Conservation (phyloP, 352 stramenopile genomes). For the Phytophthora cactorum region DNA sequence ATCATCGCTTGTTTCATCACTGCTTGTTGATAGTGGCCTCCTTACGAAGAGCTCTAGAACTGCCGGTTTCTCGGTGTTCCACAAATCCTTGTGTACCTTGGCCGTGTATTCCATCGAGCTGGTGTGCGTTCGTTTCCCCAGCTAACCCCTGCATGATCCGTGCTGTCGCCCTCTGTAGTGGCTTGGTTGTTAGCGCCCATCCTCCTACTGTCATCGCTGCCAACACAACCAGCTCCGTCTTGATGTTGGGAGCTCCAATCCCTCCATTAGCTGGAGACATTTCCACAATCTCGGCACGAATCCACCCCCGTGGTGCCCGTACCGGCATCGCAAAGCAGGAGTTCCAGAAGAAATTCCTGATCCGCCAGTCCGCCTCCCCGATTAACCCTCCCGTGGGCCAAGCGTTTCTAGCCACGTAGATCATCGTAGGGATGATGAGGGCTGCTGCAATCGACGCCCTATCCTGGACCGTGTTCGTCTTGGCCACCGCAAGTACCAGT, state of each 20-base stretch:
- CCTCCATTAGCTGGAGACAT: not conserved
- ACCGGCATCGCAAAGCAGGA: not conserved
- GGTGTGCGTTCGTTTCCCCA: no score
- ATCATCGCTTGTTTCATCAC: no score
- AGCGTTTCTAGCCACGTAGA: slow-evolving; percentile 8
- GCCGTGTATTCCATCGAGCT: no score
- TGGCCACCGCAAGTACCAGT: not conserved
- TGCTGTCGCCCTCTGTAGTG: no score
- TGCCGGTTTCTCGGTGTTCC: no score
- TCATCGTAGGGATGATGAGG: slow-evolving; percentile 3
- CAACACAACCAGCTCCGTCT: slow-evolving; percentile 1
- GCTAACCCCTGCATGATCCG: no score
- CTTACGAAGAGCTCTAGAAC: no score
- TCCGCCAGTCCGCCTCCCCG: not conserved
- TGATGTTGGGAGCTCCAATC: not conserved
- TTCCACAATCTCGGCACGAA: not conserved
- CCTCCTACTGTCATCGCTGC: not conserved
- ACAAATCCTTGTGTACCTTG: no score
- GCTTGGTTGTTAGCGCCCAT: not conserved
- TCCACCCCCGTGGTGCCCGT: not conserved
- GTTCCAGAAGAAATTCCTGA: not conserved
- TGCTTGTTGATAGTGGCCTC: no score
- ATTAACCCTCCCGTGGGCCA: not conserved
- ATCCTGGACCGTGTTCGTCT: slow-evolving; percentile 4
- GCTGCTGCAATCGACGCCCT: not conserved